Conservation (phyloP, 352 stramenopile genomes). For the Pythium dissimile region DNA sequence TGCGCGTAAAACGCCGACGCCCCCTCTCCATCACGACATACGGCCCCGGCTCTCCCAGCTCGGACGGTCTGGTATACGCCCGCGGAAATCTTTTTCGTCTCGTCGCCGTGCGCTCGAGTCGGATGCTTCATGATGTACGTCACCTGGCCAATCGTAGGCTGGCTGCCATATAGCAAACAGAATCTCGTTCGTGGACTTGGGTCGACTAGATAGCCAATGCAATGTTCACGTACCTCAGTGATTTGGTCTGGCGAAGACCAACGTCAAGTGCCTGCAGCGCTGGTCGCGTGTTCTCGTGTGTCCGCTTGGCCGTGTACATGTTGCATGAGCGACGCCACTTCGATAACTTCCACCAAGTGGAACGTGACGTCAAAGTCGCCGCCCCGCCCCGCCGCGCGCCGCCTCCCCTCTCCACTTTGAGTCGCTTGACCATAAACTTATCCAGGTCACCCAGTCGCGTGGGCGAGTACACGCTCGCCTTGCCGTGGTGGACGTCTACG, state of each 20-base stretch:
- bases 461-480: neutral
- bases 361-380: neutral
- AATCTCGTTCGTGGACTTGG: neutral
- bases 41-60: neutral
- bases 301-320: neutral
- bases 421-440: neutral
- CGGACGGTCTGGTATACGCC: neutral
- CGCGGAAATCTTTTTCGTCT: neutral
- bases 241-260: neutral
- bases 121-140: neutral
- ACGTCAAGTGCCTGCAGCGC: neutral
- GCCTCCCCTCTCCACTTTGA: neutral
- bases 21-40: neutral
- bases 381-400: neutral
- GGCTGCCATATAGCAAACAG: neutral
- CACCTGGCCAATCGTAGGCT: neutral
- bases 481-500: neutral
- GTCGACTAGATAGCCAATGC: neutral
- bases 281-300: neutral
- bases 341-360: neutral
- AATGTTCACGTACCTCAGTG: neutral
- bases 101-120: neutral
- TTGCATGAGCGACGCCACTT: neutral
- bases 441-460: neutral
- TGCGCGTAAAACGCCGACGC: neutral